These are phyloP conservation scores for Drosera capensis DNA, from an alignment of 148 eudicot species.

Conservation along the genomic window DNA sequence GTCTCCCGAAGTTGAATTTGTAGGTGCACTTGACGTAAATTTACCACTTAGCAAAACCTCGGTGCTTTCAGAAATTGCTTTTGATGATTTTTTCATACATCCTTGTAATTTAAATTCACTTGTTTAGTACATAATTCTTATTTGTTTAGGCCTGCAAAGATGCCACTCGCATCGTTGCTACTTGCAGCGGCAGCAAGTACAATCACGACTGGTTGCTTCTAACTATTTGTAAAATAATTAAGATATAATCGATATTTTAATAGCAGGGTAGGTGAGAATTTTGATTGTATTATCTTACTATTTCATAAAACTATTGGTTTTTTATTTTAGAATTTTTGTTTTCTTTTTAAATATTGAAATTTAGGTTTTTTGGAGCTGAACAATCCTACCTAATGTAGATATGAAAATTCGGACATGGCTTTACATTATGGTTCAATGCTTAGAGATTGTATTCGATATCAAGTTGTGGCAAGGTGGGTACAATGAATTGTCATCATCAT, in stretches of 20 bases:
- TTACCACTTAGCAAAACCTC: neutral
- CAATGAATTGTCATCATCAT: neutral
- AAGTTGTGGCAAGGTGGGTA: slow-evolving; percentile 83
- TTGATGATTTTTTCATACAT: no score
- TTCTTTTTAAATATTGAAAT: neutral
- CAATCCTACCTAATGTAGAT: slow-evolving; percentile 25
- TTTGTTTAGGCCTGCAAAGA: slow-evolving; percentile 85
- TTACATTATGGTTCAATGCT: slow-evolving; percentile 92
- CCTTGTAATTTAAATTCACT: neutral
- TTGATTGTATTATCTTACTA: neutral
- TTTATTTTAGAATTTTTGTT: neutral
- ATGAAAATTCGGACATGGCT: slow-evolving; percentile 77
- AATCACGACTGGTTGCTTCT: slow-evolving; percentile 78
- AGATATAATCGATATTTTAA: slow-evolving; percentile 76
- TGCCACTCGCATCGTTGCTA: slow-evolving; percentile 98
- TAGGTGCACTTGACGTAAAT: slow-evolving; percentile 29
- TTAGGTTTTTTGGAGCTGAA: slow-evolving; percentile 1
- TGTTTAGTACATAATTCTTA: neutral
- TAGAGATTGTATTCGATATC: slow-evolving; percentile 99
- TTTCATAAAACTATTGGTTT: neutral
- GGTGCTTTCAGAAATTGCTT: no score
- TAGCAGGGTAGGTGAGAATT: slow-evolving; percentile 86
- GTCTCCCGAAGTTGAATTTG: slow-evolving; percentile 75
- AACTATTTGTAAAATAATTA: slow-evolving; percentile 77
- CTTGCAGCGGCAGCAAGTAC: slow-evolving; percentile 92